These are phyloP conservation scores for Geotrichum phurueaensis DNA, from an alignment of 1,139 yeast genomes.

Conservation along the genomic window DNA sequence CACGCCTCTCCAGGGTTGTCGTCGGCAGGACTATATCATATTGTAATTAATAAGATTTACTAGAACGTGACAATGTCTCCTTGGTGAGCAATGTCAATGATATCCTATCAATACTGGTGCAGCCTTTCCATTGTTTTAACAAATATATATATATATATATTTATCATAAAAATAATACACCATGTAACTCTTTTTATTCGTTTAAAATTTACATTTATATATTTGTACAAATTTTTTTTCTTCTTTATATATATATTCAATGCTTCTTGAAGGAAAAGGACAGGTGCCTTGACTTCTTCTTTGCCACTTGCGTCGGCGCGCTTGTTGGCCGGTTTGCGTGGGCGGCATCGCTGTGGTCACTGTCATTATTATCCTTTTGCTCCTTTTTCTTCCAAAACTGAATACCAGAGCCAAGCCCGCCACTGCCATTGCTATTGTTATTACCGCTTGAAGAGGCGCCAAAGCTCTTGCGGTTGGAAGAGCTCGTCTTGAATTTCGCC, in stretches of 20 bases:
- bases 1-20: too few relatives aligned
- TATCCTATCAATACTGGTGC: too few relatives aligned
- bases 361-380: neutral
- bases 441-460: neutral
- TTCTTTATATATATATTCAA: neutral
- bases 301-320: neutral
- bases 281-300: slow-evolving; percentile 14
- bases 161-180: too few relatives aligned
- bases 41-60: too few relatives aligned
- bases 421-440: neutral
- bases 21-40: too few relatives aligned
- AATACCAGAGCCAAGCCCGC: neutral
- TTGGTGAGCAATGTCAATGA: too few relatives aligned
- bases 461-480: neutral
- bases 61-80: too few relatives aligned
- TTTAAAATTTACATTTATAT: neutral
- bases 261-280: slow-evolving; percentile 15
- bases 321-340: neutral
- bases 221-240: neutral
- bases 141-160: too few relatives aligned
- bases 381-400: slow-evolving; percentile 16
- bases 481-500: neutral
- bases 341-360: neutral
- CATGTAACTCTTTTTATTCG: neutral
- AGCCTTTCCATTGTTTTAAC: too few relatives aligned